Conservation (phyloP, 176 grass and related monocot genomes). For the Oryza punctata region DNA sequence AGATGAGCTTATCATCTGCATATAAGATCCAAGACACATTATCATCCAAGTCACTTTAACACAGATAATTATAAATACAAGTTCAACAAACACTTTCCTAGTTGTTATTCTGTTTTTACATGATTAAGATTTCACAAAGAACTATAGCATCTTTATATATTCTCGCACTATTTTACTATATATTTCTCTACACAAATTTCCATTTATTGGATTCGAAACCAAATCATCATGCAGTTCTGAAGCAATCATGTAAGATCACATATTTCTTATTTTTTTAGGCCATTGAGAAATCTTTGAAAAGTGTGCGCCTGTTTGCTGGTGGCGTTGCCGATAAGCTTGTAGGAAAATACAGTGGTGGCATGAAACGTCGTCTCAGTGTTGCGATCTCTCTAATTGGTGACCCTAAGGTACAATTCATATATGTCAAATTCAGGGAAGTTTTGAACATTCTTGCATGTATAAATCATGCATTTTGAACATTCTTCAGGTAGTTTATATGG, state of each 20-base stretch:
- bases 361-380: conserved; percentile 86
- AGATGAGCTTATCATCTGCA: conserved; percentile 8
- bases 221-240: not conserved
- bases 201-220: conserved; percentile 3
- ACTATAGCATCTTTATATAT: not conserved
- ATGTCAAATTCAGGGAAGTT: not conserved
- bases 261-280: conserved; percentile 54
- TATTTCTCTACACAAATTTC: not conserved
- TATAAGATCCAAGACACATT: not conserved
- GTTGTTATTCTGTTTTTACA: not conserved
- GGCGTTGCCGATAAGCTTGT: conserved; percentile 71
- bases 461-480: not conserved
- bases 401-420: conserved; percentile 49
- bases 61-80: not conserved
- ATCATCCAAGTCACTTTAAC: no score
- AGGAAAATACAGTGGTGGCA: conserved; percentile 80
- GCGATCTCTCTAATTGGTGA: conserved; percentile 79
- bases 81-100: no score
- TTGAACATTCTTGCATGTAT: not conserved
- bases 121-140: conserved; percentile 9
- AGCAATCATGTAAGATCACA: not conserved
- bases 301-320: conserved; percentile 54
- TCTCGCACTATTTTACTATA: not conserved
- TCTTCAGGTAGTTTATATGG: conserved; percentile 86
- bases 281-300: conserved; percentile 71